phyloP scores from a whole-genome alignment of 805 yeast genomes.

The Zygosaccharomyces siamensis region DNA sequence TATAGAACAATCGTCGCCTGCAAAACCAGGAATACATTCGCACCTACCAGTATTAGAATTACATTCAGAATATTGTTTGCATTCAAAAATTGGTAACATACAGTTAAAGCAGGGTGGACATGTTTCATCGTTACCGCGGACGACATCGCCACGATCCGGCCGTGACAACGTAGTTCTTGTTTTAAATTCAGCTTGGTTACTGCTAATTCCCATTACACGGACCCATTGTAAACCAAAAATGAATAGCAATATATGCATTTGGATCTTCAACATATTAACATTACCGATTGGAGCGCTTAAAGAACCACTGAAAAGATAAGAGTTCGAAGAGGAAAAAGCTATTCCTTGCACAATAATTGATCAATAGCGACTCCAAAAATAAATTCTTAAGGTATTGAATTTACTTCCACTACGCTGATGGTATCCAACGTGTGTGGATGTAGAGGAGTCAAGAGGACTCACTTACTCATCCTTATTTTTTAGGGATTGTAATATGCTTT shows the following conservation, averaged over 20 bases:
- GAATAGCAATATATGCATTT: not conserved
- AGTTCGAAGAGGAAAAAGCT: not conserved
- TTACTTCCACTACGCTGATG: too few relatives aligned
- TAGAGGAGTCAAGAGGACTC: not conserved
- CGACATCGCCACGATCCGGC: not conserved
- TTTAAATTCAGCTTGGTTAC: not conserved
- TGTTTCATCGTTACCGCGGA: constrained; percentile 32
- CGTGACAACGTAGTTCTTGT: constrained; percentile 9
- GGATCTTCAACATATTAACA: constrained; percentile 3
- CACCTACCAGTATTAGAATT: constrained; percentile 85
- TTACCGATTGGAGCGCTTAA: not conserved
- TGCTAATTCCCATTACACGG: not conserved
- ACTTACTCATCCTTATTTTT: not conserved
- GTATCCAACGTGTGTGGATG: too few relatives aligned
- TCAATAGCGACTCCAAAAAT: not conserved
- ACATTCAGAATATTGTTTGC: constrained; percentile 87
- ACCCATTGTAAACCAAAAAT: not conserved
- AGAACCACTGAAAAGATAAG: not conserved
- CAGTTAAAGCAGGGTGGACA: constrained; percentile 96
- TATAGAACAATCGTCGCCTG: constrained; percentile 85
- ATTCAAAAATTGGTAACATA: constrained; percentile 81
- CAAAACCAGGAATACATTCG: constrained; percentile 88
- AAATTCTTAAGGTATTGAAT: too few relatives aligned
- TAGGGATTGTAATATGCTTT: not conserved
- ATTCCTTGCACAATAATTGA: not conserved